These are phyloP conservation scores for Cercospora nicotianae DNA, from an alignment of 2,329 filamentous ascomycete species.

Conservation along the genomic window DNA sequence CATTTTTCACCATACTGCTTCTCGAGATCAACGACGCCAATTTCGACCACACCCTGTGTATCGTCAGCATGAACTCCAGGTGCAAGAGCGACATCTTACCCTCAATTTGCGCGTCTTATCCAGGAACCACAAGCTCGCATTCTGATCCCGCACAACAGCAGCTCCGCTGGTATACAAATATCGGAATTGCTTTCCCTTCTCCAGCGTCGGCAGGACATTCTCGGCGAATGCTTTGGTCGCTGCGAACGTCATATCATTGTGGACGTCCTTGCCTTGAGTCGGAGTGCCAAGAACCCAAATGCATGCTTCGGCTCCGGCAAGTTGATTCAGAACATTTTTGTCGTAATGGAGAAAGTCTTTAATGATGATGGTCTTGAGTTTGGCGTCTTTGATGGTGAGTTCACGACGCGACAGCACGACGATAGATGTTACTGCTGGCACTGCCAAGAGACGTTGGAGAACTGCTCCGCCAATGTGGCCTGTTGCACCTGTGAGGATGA, in stretches of 20 bases:
- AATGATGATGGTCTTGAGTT: conserved; percentile 53
- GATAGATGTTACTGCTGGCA: conserved; percentile 52
- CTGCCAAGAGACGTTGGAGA: conserved; percentile 51
- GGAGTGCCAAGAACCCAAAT: conserved; percentile 42
- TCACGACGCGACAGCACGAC: conserved; percentile 54
- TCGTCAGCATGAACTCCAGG: background rate
- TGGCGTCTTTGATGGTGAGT: conserved; percentile 49
- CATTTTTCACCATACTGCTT: conserved; percentile 28
- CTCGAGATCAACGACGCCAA: conserved; percentile 30
- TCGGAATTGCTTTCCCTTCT: conserved; percentile 34
- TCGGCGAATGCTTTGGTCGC: conserved; percentile 37
- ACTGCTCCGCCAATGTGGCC: conserved; percentile 56
- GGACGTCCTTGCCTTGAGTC: conserved; percentile 34
- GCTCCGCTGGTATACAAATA: conserved; percentile 44
- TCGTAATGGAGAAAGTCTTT: conserved; percentile 57
- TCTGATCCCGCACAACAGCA: conserved; percentile 37
- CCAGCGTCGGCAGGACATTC: conserved; percentile 21
- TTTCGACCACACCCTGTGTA: conserved; percentile 32
- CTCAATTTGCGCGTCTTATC: conserved; percentile 34
- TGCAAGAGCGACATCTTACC: conserved; percentile 23
- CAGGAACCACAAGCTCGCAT: conserved; percentile 38
- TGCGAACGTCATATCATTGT: conserved; percentile 39
- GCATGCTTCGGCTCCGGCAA: conserved; percentile 45
- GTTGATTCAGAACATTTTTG: conserved; percentile 40
- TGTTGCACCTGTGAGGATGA: conserved; percentile 58